Percentiles rank a stretch among this genome's conserved stretches.
These are phyloP conservation scores for Phalaenopsis hybrid DNA, from an alignment of 116 monocot species.

Conservation along the genomic window DNA sequence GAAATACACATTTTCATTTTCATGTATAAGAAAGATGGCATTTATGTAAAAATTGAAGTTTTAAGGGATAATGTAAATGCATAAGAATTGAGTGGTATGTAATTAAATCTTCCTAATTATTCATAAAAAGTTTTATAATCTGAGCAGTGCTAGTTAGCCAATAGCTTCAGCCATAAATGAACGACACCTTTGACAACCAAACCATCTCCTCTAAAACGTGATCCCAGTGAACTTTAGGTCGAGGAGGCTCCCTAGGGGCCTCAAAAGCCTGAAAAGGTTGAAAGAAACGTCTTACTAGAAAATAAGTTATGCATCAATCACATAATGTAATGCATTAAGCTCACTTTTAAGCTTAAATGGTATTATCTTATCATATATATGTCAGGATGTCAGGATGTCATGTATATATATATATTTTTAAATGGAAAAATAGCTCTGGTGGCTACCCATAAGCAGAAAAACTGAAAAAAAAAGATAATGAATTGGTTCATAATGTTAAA, in stretches of 20 bases:
- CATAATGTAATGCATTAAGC: neutral
- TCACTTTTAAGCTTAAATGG: neutral
- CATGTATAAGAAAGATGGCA: too few species aligned
- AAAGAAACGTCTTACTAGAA: neutral
- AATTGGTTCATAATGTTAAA: neutral
- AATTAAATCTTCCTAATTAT: neutral
- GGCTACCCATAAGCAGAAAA: neutral
- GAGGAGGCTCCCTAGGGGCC: constrained; percentile 69
- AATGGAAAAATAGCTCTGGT: neutral
- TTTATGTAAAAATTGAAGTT: too few species aligned
- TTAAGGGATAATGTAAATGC: too few species aligned
- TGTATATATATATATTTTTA: neutral
- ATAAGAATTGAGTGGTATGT: too few species aligned
- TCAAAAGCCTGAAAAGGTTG: constrained; percentile 55
- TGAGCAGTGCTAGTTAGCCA: neutral
- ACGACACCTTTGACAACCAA: constrained; percentile 85
- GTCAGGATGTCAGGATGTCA: neutral
- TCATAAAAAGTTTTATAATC: neutral
- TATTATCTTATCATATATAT: too few species aligned
- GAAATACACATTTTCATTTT: too few species aligned
- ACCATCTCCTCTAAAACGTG: constrained; percentile 96
- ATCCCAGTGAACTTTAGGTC: constrained; percentile 93
- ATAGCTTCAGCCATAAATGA: neutral
- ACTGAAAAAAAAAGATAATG: neutral
- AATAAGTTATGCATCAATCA: neutral